Percentiles rank a stretch among this genome's conserved stretches.
These are phyloP conservation scores for Saprolegnia diclina DNA, from an alignment of 352 stramenopile genomes.

Conservation along the genomic window DNA sequence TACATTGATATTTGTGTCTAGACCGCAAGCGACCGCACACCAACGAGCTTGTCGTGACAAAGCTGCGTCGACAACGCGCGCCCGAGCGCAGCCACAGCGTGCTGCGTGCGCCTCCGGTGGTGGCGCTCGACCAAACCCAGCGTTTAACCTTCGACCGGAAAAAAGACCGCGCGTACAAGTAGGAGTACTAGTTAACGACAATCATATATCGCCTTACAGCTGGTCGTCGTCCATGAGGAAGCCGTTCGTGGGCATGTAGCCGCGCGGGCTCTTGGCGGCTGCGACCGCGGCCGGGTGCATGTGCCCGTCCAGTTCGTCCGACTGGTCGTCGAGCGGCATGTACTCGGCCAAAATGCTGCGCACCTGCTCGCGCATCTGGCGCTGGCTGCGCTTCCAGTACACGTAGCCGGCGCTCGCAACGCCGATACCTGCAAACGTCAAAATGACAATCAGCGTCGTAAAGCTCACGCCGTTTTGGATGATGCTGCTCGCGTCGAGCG, in stretches of 20 bases:
- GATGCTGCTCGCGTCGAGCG: constrained; percentile 55
- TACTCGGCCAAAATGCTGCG: constrained; percentile 95
- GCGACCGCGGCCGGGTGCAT: constrained; percentile 64
- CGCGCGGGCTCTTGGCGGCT: constrained; percentile 73
- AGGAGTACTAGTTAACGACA: neutral
- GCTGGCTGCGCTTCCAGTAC: constrained; percentile 89
- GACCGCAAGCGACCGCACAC: constrained; percentile 1
- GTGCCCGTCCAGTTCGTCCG: constrained; percentile 50
- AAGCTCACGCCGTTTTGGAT: constrained; percentile 69
- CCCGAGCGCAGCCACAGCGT: constrained; percentile 8
- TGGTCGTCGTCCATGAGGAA: constrained; percentile 80
- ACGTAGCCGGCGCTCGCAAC: constrained; percentile 75
- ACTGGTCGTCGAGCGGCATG: constrained; percentile 92
- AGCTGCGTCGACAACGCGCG: constrained; percentile 3
- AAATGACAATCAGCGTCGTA: constrained; percentile 75
- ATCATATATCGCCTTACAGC: neutral
- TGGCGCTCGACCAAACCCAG: constrained; percentile 11
- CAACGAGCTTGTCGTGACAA: constrained; percentile 11
- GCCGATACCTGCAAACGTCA: constrained; percentile 69
- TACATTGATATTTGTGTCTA: neutral
- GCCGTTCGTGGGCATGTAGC: constrained; percentile 78
- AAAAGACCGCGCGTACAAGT: constrained; percentile 1
- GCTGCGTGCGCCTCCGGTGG: neutral
- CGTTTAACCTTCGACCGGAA: constrained; percentile 19
- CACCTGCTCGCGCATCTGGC: constrained; percentile 94